phyloP scores from a whole-genome alignment of 2,329 filamentous ascomycete genomes.

The Penicillium sp. region DNA sequence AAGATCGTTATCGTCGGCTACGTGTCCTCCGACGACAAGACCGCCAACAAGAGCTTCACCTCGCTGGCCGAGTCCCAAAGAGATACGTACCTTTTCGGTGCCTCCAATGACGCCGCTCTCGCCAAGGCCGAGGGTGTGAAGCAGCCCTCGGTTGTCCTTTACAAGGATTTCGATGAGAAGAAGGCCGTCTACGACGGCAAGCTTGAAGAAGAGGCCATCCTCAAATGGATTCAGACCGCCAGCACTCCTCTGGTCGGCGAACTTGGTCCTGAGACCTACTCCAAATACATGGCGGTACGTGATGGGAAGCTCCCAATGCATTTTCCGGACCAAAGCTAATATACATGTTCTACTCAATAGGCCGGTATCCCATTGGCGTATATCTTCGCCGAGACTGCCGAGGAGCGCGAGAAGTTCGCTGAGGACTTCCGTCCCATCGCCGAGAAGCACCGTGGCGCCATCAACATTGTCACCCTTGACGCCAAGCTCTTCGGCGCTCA shows the following conservation, averaged over 20 bases:
- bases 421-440: slow-evolving; percentile 78
- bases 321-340: neutral
- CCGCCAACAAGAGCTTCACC: slow-evolving; percentile 78
- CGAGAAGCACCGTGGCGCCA: slow-evolving; percentile 82
- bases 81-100: slow-evolving; percentile 88
- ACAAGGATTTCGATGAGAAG: slow-evolving; percentile 97
- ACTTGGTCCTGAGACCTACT: slow-evolving; percentile 94
- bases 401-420: slow-evolving; percentile 78
- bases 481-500: slow-evolving; percentile 91
- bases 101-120: slow-evolving; percentile 73
- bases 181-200: slow-evolving; percentile 77
- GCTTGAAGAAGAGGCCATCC: slow-evolving; percentile 75
- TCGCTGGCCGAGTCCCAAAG: slow-evolving; percentile 68
- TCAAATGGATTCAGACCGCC: slow-evolving; percentile 74
- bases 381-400: slow-evolving; percentile 88
- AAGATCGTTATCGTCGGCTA: slow-evolving; percentile 93
- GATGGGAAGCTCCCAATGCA: neutral
- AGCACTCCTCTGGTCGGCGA: slow-evolving; percentile 90
- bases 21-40: slow-evolving; percentile 72
- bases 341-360: slow-evolving; percentile 28
- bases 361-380: slow-evolving; percentile 90
- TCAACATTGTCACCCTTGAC: slow-evolving; percentile 98
- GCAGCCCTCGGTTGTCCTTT: slow-evolving; percentile 81
- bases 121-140: slow-evolving; percentile 87
- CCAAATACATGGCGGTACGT: slow-evolving; percentile 78